Conservation (phyloP, 352 stramenopile species). For the Thraustochytrium striatum region DNA sequence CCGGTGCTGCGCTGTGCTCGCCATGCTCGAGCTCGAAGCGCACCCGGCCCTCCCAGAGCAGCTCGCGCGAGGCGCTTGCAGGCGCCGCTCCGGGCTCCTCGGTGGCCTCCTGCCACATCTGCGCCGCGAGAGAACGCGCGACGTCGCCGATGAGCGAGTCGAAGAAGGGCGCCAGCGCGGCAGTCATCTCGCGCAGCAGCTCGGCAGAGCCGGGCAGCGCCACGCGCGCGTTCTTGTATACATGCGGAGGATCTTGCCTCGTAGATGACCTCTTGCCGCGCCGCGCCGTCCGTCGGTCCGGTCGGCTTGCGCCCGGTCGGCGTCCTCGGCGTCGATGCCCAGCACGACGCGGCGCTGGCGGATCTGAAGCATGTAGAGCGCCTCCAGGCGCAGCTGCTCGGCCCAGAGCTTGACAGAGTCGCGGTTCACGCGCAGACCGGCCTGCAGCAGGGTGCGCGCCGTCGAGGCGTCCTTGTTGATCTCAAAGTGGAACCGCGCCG, state of each 20-base stretch:
- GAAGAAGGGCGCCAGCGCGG: not conserved
- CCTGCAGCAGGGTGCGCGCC: conserved; percentile 23
- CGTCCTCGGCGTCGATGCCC: conserved; percentile 13
- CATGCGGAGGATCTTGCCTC: conserved; percentile 25
- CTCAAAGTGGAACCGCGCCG: conserved; percentile 37
- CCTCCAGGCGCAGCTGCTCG: conserved; percentile 31
- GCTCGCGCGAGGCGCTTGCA: not conserved
- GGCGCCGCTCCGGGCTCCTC: not conserved
- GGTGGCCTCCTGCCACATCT: conserved; percentile 34
- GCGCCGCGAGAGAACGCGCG: not conserved
- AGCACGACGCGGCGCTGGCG: conserved; percentile 12
- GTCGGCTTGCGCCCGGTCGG: not conserved
- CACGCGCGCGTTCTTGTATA: conserved; percentile 27
- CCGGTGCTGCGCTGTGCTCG: not conserved
- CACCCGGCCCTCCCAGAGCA: not conserved
- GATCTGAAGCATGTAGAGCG: conserved; percentile 33
- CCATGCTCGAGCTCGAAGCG: conserved; percentile 6
- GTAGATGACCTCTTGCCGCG: conserved; percentile 6
- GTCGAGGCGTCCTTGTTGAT: not conserved
- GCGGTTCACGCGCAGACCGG: conserved; percentile 8
- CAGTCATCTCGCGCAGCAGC: not conserved
- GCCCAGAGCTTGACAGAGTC: conserved; percentile 5
- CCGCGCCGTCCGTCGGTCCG: not conserved
- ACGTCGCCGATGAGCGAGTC: not conserved
- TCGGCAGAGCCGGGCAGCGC: not conserved